These are phyloP conservation scores for Colletotrichum tofieldiae DNA, from an alignment of 2,329 filamentous ascomycete genomes.

Conservation along the genomic window DNA sequence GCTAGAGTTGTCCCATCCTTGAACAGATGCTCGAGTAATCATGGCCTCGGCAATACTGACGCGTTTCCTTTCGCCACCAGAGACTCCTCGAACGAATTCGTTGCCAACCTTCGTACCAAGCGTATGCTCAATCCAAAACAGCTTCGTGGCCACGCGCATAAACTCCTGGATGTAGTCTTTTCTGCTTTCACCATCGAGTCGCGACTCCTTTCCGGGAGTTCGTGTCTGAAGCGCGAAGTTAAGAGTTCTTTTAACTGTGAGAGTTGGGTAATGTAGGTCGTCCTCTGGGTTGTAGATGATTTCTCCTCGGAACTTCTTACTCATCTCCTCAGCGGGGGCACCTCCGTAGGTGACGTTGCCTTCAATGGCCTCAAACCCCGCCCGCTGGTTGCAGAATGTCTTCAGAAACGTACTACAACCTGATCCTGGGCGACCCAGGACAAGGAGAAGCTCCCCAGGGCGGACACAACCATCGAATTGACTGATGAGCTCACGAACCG, in stretches of 20 bases:
- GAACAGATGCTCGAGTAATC: constrained; percentile 70
- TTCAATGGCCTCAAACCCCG: constrained; percentile 73
- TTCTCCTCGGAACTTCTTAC: constrained; percentile 71
- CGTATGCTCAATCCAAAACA: constrained; percentile 80
- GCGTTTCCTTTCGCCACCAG: constrained; percentile 79
- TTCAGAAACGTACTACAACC: constrained; percentile 73
- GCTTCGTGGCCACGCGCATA: constrained; percentile 75
- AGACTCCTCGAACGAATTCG: constrained; percentile 74
- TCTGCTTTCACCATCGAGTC: constrained; percentile 72
- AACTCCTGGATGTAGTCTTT: constrained; percentile 69
- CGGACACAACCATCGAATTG: constrained; percentile 71
- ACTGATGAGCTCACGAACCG: constrained; percentile 57
- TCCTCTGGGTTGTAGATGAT: constrained; percentile 79
- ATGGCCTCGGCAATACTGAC: constrained; percentile 84
- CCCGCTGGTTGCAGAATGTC: constrained; percentile 79
- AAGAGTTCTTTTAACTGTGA: constrained; percentile 78
- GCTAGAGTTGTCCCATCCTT: constrained; percentile 83
- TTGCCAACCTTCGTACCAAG: constrained; percentile 78
- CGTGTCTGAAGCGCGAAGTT: constrained; percentile 77
- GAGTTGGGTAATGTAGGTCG: constrained; percentile 78
- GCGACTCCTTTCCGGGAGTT: constrained; percentile 65
- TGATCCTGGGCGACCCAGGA: constrained; percentile 70
- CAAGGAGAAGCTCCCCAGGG: constrained; percentile 71
- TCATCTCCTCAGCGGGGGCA: constrained; percentile 61
- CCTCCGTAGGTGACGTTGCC: constrained; percentile 78